phyloP scores from a whole-genome alignment of 129 eudicot genomes.

The Oenanthe sinensis region DNA sequence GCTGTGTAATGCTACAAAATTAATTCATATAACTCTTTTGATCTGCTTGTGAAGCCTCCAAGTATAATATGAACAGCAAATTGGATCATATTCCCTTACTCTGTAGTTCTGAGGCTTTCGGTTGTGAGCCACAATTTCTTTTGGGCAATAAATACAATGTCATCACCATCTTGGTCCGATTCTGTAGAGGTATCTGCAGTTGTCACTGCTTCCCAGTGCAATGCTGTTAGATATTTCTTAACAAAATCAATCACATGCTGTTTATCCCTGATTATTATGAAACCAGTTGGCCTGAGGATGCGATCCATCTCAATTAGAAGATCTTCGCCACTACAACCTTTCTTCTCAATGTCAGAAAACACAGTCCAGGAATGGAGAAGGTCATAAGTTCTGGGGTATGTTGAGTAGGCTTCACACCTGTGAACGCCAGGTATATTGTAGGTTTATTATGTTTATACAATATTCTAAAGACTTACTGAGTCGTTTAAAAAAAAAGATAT shows the following conservation, averaged over 20 bases:
- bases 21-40: conserved; percentile 17
- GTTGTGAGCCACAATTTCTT: conserved; percentile 95
- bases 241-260: conserved; percentile 65
- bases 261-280: conserved; percentile 66
- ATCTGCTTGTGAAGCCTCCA: conserved; percentile 22
- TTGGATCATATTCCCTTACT: conserved; percentile 30
- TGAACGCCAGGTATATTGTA: not conserved
- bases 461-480: not conserved
- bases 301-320: conserved; percentile 86
- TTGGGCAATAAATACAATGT: conserved; percentile 64
- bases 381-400: conserved; percentile 94
- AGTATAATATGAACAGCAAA: conserved; percentile 8
- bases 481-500: not conserved
- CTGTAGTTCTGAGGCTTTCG: conserved; percentile 66
- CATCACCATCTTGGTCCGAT: conserved; percentile 57
- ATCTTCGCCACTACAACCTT: conserved; percentile 93
- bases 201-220: conserved; percentile 97
- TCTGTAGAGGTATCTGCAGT: conserved; percentile 56
- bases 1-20: conserved; percentile 46
- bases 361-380: conserved; percentile 88
- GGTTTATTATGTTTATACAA: not conserved
- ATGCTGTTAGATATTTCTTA: conserved; percentile 70
- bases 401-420: conserved; percentile 99
- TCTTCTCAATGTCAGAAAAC: conserved; percentile 84
- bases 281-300: conserved; percentile 87